These are phyloP conservation scores for Penicillium lividum DNA, from an alignment of 495 filamentous ascomycete genomes.

Conservation along the genomic window DNA sequence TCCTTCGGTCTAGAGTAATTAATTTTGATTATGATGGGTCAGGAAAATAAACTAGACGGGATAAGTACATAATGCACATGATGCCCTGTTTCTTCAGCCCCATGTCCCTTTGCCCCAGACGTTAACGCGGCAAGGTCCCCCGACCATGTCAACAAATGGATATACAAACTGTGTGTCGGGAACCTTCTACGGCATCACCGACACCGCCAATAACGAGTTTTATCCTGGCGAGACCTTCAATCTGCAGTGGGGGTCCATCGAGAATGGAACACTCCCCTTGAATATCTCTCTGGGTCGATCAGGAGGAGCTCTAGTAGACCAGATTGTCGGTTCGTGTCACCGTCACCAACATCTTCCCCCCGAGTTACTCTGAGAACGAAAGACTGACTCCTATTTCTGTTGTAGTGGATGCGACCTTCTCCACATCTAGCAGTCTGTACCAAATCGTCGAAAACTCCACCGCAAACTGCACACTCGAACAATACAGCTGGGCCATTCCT, in stretches of 20 bases:
- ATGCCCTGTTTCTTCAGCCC: not conserved
- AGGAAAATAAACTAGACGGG: not conserved
- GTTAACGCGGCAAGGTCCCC: not conserved
- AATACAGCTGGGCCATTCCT: conserved; percentile 11
- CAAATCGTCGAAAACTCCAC: conserved; percentile 3
- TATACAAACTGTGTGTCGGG: conserved; percentile 4
- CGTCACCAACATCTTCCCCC: not conserved
- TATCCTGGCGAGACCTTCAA: conserved; percentile 4
- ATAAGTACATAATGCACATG: not conserved
- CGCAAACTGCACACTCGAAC: conserved; percentile 12
- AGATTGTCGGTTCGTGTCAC: conserved; percentile 3
- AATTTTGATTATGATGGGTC: not conserved
- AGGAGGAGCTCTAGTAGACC: conserved; percentile 5
- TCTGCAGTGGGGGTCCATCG: conserved; percentile 6
- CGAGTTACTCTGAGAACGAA: not conserved
- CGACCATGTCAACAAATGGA: conserved; percentile 7
- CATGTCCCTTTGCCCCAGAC: not conserved
- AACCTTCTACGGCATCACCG: conserved; percentile 8
- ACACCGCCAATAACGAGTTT: conserved; percentile 8
- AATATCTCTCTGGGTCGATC: conserved; percentile 6
- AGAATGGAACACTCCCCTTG: conserved; percentile 3
- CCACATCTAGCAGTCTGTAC: conserved; percentile 3
- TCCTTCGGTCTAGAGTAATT: not conserved
- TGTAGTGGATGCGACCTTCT: conserved; percentile 3
- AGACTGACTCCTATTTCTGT: not conserved